phyloP scores from a whole-genome alignment of 306 rosid species.

The Cicer bijugum region DNA sequence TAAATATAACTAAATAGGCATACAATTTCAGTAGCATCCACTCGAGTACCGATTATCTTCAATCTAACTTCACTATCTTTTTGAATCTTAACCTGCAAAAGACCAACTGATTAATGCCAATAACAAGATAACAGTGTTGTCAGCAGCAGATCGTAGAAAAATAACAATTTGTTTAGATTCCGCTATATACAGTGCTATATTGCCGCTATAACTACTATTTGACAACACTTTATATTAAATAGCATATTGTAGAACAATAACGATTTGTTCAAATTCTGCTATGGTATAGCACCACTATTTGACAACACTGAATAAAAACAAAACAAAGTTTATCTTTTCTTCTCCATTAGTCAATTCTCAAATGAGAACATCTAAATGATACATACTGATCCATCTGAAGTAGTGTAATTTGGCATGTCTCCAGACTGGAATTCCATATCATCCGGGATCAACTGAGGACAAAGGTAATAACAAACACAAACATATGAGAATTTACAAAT shows the following conservation, averaged over 20 bases:
- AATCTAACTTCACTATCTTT: slow-evolving; percentile 96
- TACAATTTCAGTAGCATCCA: slow-evolving; percentile 98
- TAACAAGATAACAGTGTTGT: background rate
- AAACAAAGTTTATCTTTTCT: background rate
- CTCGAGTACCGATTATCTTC: slow-evolving; percentile 95
- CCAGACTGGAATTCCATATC: slow-evolving; percentile 98
- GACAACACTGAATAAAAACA: background rate
- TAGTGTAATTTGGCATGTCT: slow-evolving; percentile 93
- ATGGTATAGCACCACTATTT: no score
- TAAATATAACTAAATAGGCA: slow-evolving; percentile 30
- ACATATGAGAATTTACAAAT: background rate
- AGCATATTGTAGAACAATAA: no score
- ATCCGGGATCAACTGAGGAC: slow-evolving; percentile 82
- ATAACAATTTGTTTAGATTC: no score
- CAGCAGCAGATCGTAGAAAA: no score
- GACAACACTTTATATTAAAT: no score
- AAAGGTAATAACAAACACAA: slow-evolving; percentile 27
- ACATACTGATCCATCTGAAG: slow-evolving; percentile 94
- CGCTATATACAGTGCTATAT: no score
- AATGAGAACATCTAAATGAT: background rate
- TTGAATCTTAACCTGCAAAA: slow-evolving; percentile 88
- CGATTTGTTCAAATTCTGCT: no score
- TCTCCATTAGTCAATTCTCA: background rate
- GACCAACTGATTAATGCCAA: slow-evolving; percentile 42
- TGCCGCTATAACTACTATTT: no score